These are phyloP conservation scores for Thielaviopsis populi DNA, from an alignment of 2,329 filamentous ascomycete species.

Conservation along the genomic window DNA sequence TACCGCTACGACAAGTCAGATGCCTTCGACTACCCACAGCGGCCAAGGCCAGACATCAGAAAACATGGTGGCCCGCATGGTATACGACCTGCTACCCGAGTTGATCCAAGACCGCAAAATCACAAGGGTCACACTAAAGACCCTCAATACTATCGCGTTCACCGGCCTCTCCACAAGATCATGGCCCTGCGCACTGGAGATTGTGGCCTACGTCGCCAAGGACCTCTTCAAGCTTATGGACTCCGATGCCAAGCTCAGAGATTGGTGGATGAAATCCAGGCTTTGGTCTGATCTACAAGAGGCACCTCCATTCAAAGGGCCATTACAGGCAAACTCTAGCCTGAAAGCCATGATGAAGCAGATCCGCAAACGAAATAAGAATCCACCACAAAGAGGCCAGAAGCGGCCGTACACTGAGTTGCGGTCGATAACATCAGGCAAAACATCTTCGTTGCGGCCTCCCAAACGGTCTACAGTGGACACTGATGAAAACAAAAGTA, in stretches of 20 bases:
- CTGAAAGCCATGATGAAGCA: constrained; percentile 7
- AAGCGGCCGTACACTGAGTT: constrained; percentile 10
- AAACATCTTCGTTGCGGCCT: constrained; percentile 12
- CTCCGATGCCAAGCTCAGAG: background rate
- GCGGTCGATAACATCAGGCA: background rate
- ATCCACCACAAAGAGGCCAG: background rate
- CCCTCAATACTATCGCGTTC: background rate
- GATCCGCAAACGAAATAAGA: constrained; percentile 4
- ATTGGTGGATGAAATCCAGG: constrained; percentile 3
- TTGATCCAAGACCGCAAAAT: background rate
- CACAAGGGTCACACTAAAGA: background rate
- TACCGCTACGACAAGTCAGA: background rate
- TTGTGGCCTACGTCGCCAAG: constrained; percentile 3
- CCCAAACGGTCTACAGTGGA: constrained; percentile 1
- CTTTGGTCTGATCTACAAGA: constrained; percentile 6
- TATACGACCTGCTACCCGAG: constrained; percentile 5
- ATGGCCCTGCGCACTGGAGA: background rate
- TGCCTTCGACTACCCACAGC: background rate
- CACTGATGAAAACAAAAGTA: background rate
- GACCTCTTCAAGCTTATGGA: constrained; percentile 15
- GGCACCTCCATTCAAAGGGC: background rate
- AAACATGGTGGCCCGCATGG: background rate
- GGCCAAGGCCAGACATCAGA: background rate
- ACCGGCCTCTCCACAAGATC: background rate
- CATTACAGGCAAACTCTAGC: background rate